Conservation (phyloP, 768 basidiomycete species). For the Psilocybe subaeruginosa region DNA sequence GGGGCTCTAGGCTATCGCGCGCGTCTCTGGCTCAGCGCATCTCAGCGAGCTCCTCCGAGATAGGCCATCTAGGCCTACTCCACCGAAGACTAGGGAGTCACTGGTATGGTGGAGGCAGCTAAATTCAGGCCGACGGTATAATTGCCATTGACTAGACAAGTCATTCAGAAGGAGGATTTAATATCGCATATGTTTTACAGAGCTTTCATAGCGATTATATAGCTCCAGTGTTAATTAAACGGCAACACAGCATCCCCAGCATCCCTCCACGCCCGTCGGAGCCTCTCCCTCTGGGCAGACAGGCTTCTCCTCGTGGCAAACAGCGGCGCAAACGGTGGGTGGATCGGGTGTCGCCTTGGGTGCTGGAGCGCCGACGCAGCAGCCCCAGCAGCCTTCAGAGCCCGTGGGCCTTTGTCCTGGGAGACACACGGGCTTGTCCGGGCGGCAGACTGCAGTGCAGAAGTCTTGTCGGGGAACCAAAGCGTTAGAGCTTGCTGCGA, state of each 20-base stretch:
- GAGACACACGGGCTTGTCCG: slow-evolving; percentile 10
- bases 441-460: slow-evolving; percentile 16
- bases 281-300: slow-evolving; percentile 15
- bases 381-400: slow-evolving; percentile 15
- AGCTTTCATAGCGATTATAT: too few species aligned
- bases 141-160: too few species aligned
- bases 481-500: slow-evolving; percentile 1
- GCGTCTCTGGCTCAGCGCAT: too few species aligned
- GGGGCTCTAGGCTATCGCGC: too few species aligned
- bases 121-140: too few species aligned
- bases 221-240: neutral
- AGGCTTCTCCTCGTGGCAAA: slow-evolving; percentile 13
- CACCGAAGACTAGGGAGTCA: too few species aligned
- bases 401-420: slow-evolving; percentile 9
- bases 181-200: too few species aligned
- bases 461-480: neutral
- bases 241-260: slow-evolving; percentile 20
- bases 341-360: neutral
- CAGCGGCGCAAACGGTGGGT: slow-evolving; percentile 5
- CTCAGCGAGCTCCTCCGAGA: too few species aligned
- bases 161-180: too few species aligned
- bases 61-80: too few species aligned
- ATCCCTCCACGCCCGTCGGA: slow-evolving; percentile 17
- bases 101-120: too few species aligned
- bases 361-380: slow-evolving; percentile 2